A percentile compares a stretch with the other conserved stretches of the same genome.
phyloP scores from a whole-genome alignment of 345 rosid genomes.

The Eucalyptus curtisii region DNA sequence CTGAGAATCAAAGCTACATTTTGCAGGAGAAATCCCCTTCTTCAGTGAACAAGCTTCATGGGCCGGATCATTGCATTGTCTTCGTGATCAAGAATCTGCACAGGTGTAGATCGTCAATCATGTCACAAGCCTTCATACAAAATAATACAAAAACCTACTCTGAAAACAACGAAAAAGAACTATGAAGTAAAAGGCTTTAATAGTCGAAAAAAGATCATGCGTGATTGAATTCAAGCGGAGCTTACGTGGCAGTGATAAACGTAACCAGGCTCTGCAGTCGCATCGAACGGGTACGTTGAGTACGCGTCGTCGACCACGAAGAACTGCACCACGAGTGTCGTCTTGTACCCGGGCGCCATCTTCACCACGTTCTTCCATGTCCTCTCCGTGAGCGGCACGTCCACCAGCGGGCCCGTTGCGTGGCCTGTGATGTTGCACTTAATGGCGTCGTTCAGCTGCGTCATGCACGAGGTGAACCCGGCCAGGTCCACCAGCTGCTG shows the following conservation, averaged over 20 bases:
- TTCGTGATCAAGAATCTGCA: constrained; percentile 88
- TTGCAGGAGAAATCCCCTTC: neutral
- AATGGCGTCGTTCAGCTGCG: constrained; percentile 34
- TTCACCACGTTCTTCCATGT: constrained; percentile 92
- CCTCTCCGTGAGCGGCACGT: constrained; percentile 46
- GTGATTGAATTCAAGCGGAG: neutral
- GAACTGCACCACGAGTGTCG: constrained; percentile 50
- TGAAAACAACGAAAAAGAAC: neutral
- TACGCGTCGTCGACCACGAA: constrained; percentile 39
- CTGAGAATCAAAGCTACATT: neutral
- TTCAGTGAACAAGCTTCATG: constrained; percentile 16
- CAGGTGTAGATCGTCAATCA: neutral
- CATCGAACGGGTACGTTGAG: constrained; percentile 49
- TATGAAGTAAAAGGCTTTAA: neutral
- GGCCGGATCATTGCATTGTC: constrained; percentile 94
- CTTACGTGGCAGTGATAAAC: constrained; percentile 92
- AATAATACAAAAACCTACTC: neutral
- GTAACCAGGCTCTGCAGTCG: constrained; percentile 60
- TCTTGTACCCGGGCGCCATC: constrained; percentile 49
- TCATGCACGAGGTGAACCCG: constrained; percentile 55
- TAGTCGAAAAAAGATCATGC: neutral
- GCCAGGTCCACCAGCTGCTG: constrained; percentile 22
- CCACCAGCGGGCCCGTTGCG: constrained; percentile 35
- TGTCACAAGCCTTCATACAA: neutral
- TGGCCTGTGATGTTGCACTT: constrained; percentile 36